Evolutionary conservation across 345 rosid species (phyloP), one percentile per base, ranked within the genome.

Genomic region (Trapa bicornis): DNA sequence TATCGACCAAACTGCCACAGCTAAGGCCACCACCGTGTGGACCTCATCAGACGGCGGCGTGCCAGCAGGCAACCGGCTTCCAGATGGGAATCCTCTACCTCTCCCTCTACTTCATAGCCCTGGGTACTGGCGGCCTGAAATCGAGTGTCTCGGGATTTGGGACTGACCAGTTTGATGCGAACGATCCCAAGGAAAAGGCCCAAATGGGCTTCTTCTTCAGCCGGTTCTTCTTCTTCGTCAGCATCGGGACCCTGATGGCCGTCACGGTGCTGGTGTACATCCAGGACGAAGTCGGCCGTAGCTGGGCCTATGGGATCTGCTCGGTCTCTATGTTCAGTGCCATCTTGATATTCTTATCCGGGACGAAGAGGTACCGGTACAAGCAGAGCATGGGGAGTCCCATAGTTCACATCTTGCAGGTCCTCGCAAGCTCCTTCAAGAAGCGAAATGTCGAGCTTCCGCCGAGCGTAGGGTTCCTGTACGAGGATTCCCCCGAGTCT

Each of bases 371-470:
- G 32, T 92, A 86, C 56, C 78, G 98, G 70, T 89, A 86, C 73
- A 89, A 92, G 86, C 84, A 85, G 67, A 75, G 88, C 73, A 47
- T 63, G 74, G 95, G 96, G 32, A 92, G 92, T 75, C 96, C 96
- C 5, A 77, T 89, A 14, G 91, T 89, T 42, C 95, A 86, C 65
- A 86, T 92, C 65, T 71, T 79, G 67, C 98, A 92, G 68, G 92
- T 92, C 45, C 70, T 87, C 68, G 84, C 68, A 2, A 96, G 91
- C 62, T 78, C 96, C 5, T 39, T 74, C 36, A 80, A 69, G 70
- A 92, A 89, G 72, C 83, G 86, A 67, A 73, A 82, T 15, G 33
- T 72, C 63, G 78, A 77, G 47, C n/a, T 78, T 4, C 96, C 96
- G 70, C 80, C 76, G 45, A 72, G 71, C 68, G 61, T 75, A 57